phyloP scores from a whole-genome alignment of 495 filamentous ascomycete species.

The Aspergillus campestris region DNA sequence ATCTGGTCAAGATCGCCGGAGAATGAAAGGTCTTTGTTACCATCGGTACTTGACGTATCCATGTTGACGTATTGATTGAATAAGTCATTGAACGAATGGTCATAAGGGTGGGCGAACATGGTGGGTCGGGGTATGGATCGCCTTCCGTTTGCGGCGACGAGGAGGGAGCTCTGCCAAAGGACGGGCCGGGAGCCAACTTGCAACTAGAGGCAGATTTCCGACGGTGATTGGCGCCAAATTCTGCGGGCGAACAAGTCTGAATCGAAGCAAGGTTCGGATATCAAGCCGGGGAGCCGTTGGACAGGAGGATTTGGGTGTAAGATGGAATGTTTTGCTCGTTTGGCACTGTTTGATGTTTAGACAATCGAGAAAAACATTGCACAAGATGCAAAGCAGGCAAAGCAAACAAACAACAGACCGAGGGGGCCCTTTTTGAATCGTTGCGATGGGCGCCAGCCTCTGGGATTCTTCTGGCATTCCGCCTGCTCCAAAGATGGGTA shows the following conservation, averaged over 20 bases:
- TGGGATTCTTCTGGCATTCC: slow-evolving; percentile 35
- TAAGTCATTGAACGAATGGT: slow-evolving; percentile 45
- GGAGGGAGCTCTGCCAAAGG: slow-evolving; percentile 15
- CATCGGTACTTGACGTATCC: slow-evolving; percentile 32
- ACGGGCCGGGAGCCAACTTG: slow-evolving; percentile 11
- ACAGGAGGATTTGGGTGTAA: slow-evolving; percentile 3
- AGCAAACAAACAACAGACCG: slow-evolving; percentile 44
- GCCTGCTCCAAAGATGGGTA: slow-evolving; percentile 25
- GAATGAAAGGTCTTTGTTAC: slow-evolving; percentile 38
- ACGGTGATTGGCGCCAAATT: slow-evolving; percentile 24
- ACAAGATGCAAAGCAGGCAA: slow-evolving; percentile 43
- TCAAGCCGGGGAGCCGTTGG: slow-evolving; percentile 12
- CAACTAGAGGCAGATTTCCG: neutral
- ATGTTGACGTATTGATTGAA: slow-evolving; percentile 47
- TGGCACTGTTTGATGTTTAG: slow-evolving; percentile 28
- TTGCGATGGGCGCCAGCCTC: slow-evolving; percentile 29
- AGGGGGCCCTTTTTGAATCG: slow-evolving; percentile 37
- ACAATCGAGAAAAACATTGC: slow-evolving; percentile 41
- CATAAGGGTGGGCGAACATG: slow-evolving; percentile 40
- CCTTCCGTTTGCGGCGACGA: slow-evolving; percentile 40
- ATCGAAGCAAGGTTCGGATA: slow-evolving; percentile 9
- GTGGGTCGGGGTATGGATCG: slow-evolving; percentile 14
- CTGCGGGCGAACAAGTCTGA: slow-evolving; percentile 6
- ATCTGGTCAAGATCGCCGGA: slow-evolving; percentile 36
- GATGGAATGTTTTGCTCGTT: slow-evolving; percentile 14